phyloP scores from a whole-genome alignment of 805 yeast species.

The Candida hungchunana region DNA sequence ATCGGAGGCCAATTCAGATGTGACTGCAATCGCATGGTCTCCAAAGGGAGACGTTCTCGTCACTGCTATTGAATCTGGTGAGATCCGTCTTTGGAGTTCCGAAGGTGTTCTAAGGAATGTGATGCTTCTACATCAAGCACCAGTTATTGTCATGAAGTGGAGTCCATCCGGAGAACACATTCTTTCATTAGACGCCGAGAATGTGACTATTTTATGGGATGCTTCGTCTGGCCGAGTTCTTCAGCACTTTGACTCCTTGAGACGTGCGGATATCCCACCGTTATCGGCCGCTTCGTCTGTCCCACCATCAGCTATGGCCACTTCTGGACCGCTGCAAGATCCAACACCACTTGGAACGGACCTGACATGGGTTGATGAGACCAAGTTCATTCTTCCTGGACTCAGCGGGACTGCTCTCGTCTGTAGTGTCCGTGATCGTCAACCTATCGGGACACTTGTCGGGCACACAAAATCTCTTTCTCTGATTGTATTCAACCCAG shows the following conservation, averaged over 20 bases:
- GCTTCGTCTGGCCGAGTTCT: conserved; percentile 46
- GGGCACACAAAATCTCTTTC: conserved; percentile 67
- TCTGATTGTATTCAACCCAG: conserved; percentile 47
- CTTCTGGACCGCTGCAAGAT: not conserved
- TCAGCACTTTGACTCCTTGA: conserved; percentile 38
- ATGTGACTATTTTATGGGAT: conserved; percentile 63
- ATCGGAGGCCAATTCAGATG: conserved; percentile 17
- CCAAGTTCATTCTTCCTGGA: conserved; percentile 70
- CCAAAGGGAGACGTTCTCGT: conserved; percentile 57
- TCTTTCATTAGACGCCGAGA: conserved; percentile 55
- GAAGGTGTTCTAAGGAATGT: conserved; percentile 63
- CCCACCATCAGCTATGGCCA: too few relatives aligned
- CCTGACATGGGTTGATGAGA: conserved; percentile 69
- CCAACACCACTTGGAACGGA: conserved; percentile 43
- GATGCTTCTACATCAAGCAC: conserved; percentile 46
- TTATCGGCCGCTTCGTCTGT: not conserved
- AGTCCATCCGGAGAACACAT: conserved; percentile 49
- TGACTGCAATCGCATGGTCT: conserved; percentile 53
- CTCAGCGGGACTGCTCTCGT: conserved; percentile 49
- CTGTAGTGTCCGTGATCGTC: conserved; percentile 43
- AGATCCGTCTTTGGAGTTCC: conserved; percentile 71
- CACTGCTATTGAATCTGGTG: conserved; percentile 68
- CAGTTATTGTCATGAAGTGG: conserved; percentile 61
- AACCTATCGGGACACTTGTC: conserved; percentile 45
- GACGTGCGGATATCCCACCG: conserved; percentile 2